phyloP scores from a whole-genome alignment of 176 grass and related monocot species.

The Eragrostis nindensis region DNA sequence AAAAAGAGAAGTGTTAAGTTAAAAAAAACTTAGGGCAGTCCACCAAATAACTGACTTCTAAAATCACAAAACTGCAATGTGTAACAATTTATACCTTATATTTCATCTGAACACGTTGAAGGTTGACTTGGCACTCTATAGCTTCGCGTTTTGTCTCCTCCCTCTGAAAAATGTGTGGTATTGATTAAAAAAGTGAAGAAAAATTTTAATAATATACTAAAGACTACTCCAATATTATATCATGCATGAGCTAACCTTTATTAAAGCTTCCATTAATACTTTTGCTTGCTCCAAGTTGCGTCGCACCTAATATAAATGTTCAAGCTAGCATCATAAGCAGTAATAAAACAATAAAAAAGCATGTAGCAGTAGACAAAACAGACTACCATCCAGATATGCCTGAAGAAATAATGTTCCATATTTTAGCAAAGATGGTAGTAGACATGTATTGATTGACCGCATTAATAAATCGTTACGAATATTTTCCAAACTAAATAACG shows the following conservation, averaged over 20 bases:
- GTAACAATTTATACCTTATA: constrained; percentile 68
- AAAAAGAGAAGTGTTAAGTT: neutral
- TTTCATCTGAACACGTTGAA: constrained; percentile 87
- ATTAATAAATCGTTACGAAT: neutral
- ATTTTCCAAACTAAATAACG: neutral
- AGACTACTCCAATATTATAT: constrained; percentile 18
- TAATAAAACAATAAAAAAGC: constrained; percentile 30
- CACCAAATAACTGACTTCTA: neutral
- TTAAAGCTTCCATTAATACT: constrained; percentile 77
- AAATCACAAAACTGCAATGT: neutral
- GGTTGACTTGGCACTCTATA: constrained; percentile 80
- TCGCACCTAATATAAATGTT: constrained; percentile 73
- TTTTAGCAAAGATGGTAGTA: constrained; percentile 19
- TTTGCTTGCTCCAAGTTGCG: constrained; percentile 97
- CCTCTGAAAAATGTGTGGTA: constrained; percentile 61
- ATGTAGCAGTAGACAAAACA: neutral
- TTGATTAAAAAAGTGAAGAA: constrained; percentile 14
- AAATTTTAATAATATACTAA: constrained; percentile 12
- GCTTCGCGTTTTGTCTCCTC: constrained; percentile 90
- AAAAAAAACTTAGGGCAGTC: neutral
- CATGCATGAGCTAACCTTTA: constrained; percentile 71
- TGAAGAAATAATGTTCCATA: neutral
- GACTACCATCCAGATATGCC: neutral
- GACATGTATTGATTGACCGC: neutral
- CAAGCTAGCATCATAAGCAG: constrained; percentile 34